Conservation (phyloP, 148 eudicot genomes). For the Persicaria maculosa region DNA sequence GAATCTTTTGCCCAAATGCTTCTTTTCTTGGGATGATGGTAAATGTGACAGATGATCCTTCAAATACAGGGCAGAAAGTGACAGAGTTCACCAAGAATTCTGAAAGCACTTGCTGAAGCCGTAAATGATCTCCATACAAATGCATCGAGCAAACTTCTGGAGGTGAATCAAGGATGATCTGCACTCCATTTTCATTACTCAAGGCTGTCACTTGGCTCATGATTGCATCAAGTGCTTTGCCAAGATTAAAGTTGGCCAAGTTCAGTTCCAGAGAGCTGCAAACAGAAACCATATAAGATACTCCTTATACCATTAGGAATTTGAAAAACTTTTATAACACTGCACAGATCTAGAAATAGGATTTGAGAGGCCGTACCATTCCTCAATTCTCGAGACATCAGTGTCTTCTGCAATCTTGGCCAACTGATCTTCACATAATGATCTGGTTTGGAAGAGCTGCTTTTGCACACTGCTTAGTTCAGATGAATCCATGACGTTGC, state of each 20-base stretch:
- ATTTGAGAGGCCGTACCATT: conserved; percentile 43
- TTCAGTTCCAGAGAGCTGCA: conserved; percentile 69
- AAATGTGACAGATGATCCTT: conserved; percentile 53
- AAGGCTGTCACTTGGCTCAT: conserved; percentile 58
- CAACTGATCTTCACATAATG: conserved; percentile 65
- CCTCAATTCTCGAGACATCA: conserved; percentile 73
- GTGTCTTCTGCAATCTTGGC: conserved; percentile 57
- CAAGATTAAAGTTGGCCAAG: conserved; percentile 54
- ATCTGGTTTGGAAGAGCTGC: conserved; percentile 40
- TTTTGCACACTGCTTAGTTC: conserved; percentile 52
- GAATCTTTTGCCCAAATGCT: conserved; percentile 50
- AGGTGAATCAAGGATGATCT: conserved; percentile 45
- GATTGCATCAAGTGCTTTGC: conserved; percentile 63
- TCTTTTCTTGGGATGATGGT: conserved; percentile 45
- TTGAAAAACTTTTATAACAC: background rate
- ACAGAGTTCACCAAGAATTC: conserved; percentile 64
- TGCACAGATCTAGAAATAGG: background rate
- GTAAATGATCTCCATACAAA: conserved; percentile 61
- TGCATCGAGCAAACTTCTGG: conserved; percentile 44
- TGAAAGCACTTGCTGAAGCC: conserved; percentile 91
- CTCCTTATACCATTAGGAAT: conserved; percentile 11
- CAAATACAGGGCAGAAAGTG: conserved; percentile 52
- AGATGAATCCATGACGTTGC: conserved; percentile 51
- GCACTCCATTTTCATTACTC: conserved; percentile 62
- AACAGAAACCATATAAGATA: conserved; percentile 12